Base-by-base conservation (phyloP, 805 yeast species). In the Suhomyces canberraensis region DNA sequence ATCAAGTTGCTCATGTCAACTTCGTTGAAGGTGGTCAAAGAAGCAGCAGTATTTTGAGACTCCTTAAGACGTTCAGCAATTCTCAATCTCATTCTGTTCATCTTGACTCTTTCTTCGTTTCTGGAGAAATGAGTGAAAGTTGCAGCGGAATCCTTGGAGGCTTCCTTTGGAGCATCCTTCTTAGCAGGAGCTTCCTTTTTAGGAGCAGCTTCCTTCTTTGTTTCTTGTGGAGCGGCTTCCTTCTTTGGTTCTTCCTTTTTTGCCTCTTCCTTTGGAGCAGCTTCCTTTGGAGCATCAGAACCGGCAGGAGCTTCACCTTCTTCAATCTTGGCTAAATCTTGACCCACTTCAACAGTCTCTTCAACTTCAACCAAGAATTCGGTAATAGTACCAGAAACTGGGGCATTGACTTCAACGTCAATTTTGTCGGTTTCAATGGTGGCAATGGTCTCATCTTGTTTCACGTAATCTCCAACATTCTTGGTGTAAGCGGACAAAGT, bases 71-170 rank as follows among this genome's bases (percentile, higher is more conserved):
- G 87, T 75, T 91, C 98, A 43, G 98, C 96, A 51, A 93, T 93
- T 77, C 98, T 87, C 71, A 87, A 69, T 73, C 98, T 84, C 98
- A 91, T 93, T 75, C 98, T 86, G 81, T 90, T 93, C 98, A 91
- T 91, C 76, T 91, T 91, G 47, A 93, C 95, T 63, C 89, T 79
- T 60, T 81, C 84, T 71, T 93, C 98, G 44, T 71, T 66, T 73
- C 98, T 85, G 41, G 93, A 75, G 58, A 86, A 87, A 35, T 54
- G 47, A 36, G 71, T 65, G 58, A 66, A 66, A 4, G 66, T 45
- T 19, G 56, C 50, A 24, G 75, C 52, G 16, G 39, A 14, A 27
- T 73, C 69, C 29, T 65, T 54, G 27, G 44, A 39, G 25, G 49
- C 35, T 25, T 36, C 31, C 56, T 58, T 50, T 21, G 75, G 56